Base-by-base conservation (phyloP, 148 eudicot species). In the Selenicereus undatus region DNA sequence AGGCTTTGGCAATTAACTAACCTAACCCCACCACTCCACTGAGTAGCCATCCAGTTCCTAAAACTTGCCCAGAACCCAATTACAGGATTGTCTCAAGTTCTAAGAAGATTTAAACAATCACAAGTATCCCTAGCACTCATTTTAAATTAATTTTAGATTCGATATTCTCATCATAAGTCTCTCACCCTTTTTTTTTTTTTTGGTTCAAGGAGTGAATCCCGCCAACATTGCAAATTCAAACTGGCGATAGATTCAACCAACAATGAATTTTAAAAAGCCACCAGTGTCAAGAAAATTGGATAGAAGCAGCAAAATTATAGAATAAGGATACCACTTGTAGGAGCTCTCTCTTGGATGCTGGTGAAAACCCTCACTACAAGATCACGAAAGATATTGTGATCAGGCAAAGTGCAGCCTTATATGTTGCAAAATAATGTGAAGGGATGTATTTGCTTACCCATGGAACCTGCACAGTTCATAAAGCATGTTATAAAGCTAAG, bases 311-410 rank as follows among this genome's bases (percentile, higher is more conserved):
- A 54, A 71, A 45, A 52, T 73, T 45, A 27, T 73, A 80, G 42
- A 78, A 72, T 52, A 86, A 88, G 86, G 83, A 83, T 96, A 96
- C 99, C 98, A 85, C 89, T 96, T 79, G 88, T 87, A 64, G 99
- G 99, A 74, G 98, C 99, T 75, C 88, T 91, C 86, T 96, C 99
- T 89, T 96, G 99, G 56, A 88, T 75, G 91, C 99, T 96, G 87
- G 99, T 96, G 56, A 96, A 96, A 52, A 96, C 97, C 87, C 99
- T 86, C 80, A 92, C 99, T 96, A 85, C 86, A 89, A 80, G 79
- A 81, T 48, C 56, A 78, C 69, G 65, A 42, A 45, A 74, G 0
- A 71, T 20, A 68, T 68, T 58, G 50, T 39, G 16, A 72, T 73
- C 26, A 35, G 68, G 58, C 32, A 45, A 50, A 8, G 22, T 27